Evolutionary conservation across 176 grass and related monocot species (phyloP).

Genomic region (Aegilops bicornis): DNA sequence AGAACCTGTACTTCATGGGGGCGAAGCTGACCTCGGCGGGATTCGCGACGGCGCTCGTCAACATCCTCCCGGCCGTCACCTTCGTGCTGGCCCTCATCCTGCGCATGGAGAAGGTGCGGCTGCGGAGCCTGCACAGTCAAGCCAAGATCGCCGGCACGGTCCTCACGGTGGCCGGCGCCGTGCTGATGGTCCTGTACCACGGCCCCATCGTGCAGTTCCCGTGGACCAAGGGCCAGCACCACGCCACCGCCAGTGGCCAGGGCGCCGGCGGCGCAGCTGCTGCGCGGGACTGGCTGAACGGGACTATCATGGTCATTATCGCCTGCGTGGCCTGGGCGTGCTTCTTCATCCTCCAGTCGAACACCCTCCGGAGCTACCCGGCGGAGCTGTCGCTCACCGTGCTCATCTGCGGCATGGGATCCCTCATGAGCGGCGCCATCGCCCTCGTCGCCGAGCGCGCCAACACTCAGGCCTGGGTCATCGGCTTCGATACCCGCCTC

Average conservation of each 20-base stretch:
- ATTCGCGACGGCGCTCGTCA: slow-evolving; percentile 72
- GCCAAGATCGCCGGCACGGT: slow-evolving; percentile 75
- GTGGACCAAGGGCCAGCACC: slow-evolving; percentile 58
- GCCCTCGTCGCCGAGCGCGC: slow-evolving; percentile 63
- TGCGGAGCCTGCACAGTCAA: slow-evolving; percentile 72
- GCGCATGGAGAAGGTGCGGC: slow-evolving; percentile 67
- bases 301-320: slow-evolving; percentile 53
- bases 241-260: background rate
- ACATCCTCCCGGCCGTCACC: slow-evolving; percentile 79
- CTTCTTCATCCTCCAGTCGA: slow-evolving; percentile 89
- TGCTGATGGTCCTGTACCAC: slow-evolving; percentile 92
- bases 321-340: slow-evolving; percentile 67
- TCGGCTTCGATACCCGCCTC: slow-evolving; percentile 85
- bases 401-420: slow-evolving; percentile 76
- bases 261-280: background rate
- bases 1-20: slow-evolving; percentile 87
- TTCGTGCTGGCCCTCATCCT: slow-evolving; percentile 73
- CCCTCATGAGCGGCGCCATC: slow-evolving; percentile 60
- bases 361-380: slow-evolving; percentile 66
- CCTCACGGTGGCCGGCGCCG: slow-evolving; percentile 57
- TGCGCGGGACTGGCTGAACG: slow-evolving; percentile 54
- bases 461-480: slow-evolving; percentile 61
- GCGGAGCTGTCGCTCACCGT: slow-evolving; percentile 68
- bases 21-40: slow-evolving; percentile 59
- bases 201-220: slow-evolving; percentile 65